Evolutionary conservation across 495 filamentous ascomycete species (phyloP), one percentile per base, ranked within the genome.

Genomic region (Hypoxylon fuscum): DNA sequence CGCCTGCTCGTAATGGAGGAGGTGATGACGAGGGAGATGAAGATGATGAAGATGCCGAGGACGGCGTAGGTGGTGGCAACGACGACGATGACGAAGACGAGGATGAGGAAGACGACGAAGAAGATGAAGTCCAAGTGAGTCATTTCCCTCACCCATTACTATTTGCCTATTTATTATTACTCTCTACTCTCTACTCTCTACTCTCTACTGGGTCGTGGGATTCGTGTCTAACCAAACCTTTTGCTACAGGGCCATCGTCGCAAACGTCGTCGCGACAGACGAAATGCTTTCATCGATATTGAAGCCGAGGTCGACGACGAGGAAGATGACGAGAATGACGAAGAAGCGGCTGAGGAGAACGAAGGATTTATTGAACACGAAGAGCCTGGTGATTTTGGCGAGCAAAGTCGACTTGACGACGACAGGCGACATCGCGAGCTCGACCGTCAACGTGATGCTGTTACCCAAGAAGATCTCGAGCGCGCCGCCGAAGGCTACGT

Each of bases 221-320:
- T 59, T 55, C 54, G 3, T 52, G 45, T 40, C 59, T 35, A 37
- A 32, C 5, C 25, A 34, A 23, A 56, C 66, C 37, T 45, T 22
- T 68, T 35, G 68, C 25, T 41, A 23, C 61, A 95, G 89, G 83
- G 83, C 64, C 91, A 87, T 62, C 89, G 90, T 38, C 81, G 86
- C 59, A 97, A 97, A 72, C 90, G 93, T 41, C 81, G 83, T 71
- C 86, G 84, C 70, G 85, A 88, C 59, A 83, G 81, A 50, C 83
- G 90, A 49, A 88, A 90, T 60, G 83, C 86, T 45, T 97, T 96
- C 85, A 83, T 98, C 76, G 95, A 98, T 83, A 89, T 90, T 60
- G 95, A 97, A 79, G 94, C 94, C 68, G 95, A 96, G 76, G 94
- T 98, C 54, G 94, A 97, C 61, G 94, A 90, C 50, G 94, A 98